These are phyloP conservation scores for Rostrohypoxylon terebratum DNA, from an alignment of 495 filamentous ascomycete genomes.

Conservation along the genomic window DNA sequence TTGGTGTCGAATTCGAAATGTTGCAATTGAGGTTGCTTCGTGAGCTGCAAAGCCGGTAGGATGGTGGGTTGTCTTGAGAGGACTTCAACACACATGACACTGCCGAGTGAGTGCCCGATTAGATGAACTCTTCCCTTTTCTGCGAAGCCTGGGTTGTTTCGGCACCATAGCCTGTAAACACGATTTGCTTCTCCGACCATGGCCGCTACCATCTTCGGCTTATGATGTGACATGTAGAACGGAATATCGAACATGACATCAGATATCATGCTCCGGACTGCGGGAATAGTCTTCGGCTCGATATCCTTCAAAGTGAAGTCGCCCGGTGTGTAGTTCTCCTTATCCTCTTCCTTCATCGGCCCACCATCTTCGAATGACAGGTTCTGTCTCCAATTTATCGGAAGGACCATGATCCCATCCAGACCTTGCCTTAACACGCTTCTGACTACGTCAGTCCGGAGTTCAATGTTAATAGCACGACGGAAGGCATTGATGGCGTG, in stretches of 20 bases:
- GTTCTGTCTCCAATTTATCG: slow-evolving; percentile 87
- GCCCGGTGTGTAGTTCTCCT: slow-evolving; percentile 65
- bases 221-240: slow-evolving; percentile 95
- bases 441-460: slow-evolving; percentile 78
- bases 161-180: slow-evolving; percentile 91
- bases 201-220: slow-evolving; percentile 91
- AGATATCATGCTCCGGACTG: slow-evolving; percentile 87
- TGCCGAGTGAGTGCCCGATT: slow-evolving; percentile 92
- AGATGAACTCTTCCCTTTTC: slow-evolving; percentile 87
- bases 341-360: slow-evolving; percentile 60
- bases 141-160: slow-evolving; percentile 88
- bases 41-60: slow-evolving; percentile 66
- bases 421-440: slow-evolving; percentile 75
- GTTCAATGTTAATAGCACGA: slow-evolving; percentile 86
- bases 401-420: slow-evolving; percentile 67
- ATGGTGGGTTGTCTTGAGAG: slow-evolving; percentile 85
- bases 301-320: slow-evolving; percentile 87
- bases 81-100: slow-evolving; percentile 92
- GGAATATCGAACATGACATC: slow-evolving; percentile 99
- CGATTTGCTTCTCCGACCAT: slow-evolving; percentile 93
- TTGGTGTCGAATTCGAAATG: slow-evolving; percentile 92
- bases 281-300: slow-evolving; percentile 88
- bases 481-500: slow-evolving; percentile 93
- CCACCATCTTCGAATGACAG: slow-evolving; percentile 85
- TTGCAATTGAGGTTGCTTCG: slow-evolving; percentile 58